Base-by-base conservation (phyloP, 2,329 filamentous ascomycete genomes). In the Trichoderma sp. region DNA sequence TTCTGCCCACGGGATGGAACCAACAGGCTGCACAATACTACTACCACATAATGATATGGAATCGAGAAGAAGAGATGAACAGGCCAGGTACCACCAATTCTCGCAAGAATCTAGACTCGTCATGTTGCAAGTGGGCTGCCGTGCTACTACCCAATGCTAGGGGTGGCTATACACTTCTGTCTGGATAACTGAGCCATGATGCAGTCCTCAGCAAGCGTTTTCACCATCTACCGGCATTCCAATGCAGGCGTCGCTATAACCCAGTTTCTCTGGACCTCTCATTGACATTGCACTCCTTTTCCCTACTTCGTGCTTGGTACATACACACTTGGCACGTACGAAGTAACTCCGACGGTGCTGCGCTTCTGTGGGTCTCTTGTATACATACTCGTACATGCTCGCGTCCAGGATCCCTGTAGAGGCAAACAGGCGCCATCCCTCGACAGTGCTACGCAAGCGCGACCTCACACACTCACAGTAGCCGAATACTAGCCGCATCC, bases 401-500 rank as follows among this genome's bases (percentile, higher is more conserved):
- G n/a, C 35, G 33, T 62, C 53, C 56, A 63, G 16, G 35, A 33
- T n/a, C 68, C 56, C 56, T 71, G 68, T 29, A 21, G 35, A 18
- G 50, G 68, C 68, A 62, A 71, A 50, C 27, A 50, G 60, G 29
- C 41, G n/a, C 53, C 68, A 60, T 50, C 21, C 50, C n/a, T 74
- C 63, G n/a, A 53, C 24, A 27, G 73, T 64, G 35, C 73, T 38
- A 72, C 38, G 35, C 59, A 64, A 64, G 56, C 68, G 38, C 56
- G 24, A 50, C 59, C 27, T 68, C 50, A 27, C 12, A 41, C 35
- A 45, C 35, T 33, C 21, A 75, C 53, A 53, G 35, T 60, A 74
- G 29, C 63, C 69, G 69, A 71, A 71, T 35, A 6, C 38, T 33
- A 67, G 64, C 72, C 24, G 72, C 64, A 74, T 41, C 45, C n/a